phyloP scores from a whole-genome alignment of 2,329 filamentous ascomycete species.

The Fusarium odoratissimum region DNA sequence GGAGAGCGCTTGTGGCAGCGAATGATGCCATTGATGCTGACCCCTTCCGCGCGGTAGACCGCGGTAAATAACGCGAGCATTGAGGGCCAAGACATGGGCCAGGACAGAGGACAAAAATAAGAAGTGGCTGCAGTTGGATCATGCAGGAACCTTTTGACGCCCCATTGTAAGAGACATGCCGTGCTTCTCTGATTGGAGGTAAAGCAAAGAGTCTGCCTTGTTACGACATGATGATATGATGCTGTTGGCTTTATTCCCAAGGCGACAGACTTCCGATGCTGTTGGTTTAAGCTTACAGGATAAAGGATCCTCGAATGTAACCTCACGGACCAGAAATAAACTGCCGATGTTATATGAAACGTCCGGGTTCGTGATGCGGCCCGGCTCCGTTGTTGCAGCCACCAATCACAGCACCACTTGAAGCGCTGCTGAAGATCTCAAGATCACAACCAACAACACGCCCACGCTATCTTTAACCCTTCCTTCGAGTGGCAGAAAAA shows the following conservation, averaged over 20 bases:
- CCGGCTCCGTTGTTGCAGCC: not conserved
- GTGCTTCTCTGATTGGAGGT: not conserved
- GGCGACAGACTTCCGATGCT: not conserved
- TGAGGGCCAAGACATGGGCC: not conserved
- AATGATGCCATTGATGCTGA: too few species aligned
- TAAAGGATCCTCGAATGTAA: not conserved
- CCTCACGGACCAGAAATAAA: not conserved
- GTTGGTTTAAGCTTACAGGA: slow-evolving; percentile 1
- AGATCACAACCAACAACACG: not conserved
- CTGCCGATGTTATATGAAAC: not conserved
- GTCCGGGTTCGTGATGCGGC: not conserved
- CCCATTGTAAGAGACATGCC: not conserved
- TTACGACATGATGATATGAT: not conserved
- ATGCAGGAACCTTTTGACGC: not conserved
- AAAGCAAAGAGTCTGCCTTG: not conserved
- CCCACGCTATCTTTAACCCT: not conserved
- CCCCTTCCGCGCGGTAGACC: not conserved
- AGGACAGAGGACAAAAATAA: not conserved
- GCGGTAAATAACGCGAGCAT: not conserved
- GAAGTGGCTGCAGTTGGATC: not conserved
- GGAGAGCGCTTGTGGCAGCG: not conserved
- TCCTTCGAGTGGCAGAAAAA: not conserved
- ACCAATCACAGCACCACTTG: not conserved
- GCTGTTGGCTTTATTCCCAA: not conserved
- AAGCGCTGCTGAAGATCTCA: not conserved